Evolutionary conservation across 176 grass and related monocot species (phyloP).

Genomic region (Chloris gayana): DNA sequence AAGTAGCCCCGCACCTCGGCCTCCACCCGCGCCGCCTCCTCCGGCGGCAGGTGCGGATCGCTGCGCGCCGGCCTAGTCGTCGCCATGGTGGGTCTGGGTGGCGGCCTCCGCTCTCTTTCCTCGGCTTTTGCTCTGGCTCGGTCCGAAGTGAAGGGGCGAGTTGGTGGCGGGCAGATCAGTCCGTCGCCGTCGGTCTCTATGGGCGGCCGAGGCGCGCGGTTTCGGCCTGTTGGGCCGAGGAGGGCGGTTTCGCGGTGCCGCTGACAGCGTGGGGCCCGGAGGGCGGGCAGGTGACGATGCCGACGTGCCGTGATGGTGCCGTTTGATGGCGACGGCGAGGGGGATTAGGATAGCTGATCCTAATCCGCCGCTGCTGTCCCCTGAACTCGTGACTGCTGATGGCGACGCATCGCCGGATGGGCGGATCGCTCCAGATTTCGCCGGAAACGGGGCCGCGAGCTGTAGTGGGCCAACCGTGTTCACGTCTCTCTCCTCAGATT

Average conservation of each 20-base stretch:
- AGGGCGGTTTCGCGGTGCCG: background rate
- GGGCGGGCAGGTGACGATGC: background rate
- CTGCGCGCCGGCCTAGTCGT: slow-evolving; percentile 62
- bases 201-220: slow-evolving; percentile 17
- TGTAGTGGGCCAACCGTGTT: background rate
- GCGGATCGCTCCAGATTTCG: background rate
- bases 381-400: background rate
- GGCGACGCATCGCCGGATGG: background rate
- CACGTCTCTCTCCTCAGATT: background rate
- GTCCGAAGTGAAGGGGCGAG: background rate
- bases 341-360: background rate
- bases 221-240: background rate
- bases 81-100: slow-evolving; percentile 24
- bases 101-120: background rate
- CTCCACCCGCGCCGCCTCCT: slow-evolving; percentile 74
- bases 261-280: background rate
- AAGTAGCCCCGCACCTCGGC: slow-evolving; percentile 72
- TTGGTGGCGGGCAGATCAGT: background rate
- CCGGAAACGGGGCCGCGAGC: background rate
- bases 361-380: background rate
- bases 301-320: slow-evolving; percentile 10
- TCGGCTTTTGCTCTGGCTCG: background rate
- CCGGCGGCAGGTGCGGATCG: slow-evolving; percentile 60
- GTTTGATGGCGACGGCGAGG: slow-evolving; percentile 15
- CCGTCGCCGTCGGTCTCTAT: background rate